Conservation (phyloP, 2,329 filamentous ascomycete genomes). For the Magnaporthiopsis incrustans region DNA sequence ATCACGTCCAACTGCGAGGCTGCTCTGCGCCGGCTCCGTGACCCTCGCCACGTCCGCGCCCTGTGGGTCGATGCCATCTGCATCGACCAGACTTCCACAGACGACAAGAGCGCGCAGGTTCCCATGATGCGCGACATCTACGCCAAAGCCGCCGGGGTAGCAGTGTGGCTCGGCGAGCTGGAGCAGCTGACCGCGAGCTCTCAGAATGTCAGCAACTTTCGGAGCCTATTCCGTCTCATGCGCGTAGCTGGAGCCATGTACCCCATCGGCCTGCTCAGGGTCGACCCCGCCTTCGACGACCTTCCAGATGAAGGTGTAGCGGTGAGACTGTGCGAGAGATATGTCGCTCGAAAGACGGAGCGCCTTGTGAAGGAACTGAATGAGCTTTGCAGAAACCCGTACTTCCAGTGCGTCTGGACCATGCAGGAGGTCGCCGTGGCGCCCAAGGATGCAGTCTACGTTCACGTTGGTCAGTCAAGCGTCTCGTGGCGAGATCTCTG, state of each 20-base stretch:
- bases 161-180: constrained; percentile 12
- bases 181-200: too few relatives aligned
- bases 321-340: not conserved
- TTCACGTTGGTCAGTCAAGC: not conserved
- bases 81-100: constrained; percentile 12
- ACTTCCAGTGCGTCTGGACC: not conserved
- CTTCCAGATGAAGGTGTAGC: not conserved
- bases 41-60: too few relatives aligned
- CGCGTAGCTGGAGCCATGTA: not conserved
- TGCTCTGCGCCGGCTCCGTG: not conserved
- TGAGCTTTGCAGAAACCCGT: not conserved
- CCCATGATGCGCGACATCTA: constrained; percentile 14
- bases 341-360: not conserved
- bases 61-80: constrained; percentile 27
- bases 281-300: not conserved
- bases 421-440: not conserved
- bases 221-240: too few relatives aligned
- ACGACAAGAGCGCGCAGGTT: constrained; percentile 12
- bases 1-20: constrained; percentile 1
- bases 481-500: not conserved
- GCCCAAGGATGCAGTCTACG: not conserved
- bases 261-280: not conserved
- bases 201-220: too few relatives aligned
- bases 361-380: not conserved
- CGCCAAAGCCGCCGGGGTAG: constrained; percentile 9